phyloP scores from a whole-genome alignment of 2,329 filamentous ascomycete genomes.

The Macrophomina phaseolina region DNA sequence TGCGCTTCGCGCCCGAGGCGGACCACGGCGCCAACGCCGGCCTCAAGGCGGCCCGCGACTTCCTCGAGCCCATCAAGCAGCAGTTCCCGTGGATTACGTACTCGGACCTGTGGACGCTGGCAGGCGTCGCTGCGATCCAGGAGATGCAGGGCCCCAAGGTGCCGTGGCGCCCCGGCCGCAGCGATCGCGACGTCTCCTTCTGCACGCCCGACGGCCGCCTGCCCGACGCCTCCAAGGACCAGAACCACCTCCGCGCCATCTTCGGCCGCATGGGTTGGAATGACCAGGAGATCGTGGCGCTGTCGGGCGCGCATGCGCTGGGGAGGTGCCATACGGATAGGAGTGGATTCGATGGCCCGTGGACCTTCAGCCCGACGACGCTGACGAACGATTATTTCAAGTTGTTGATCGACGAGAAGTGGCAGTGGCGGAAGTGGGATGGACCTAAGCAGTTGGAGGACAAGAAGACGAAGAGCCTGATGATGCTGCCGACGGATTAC shows the following conservation, averaged over 20 bases:
- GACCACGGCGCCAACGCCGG: conserved; percentile 95
- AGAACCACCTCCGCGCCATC: conserved; percentile 85
- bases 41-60: conserved; percentile 83
- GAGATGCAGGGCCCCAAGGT: conserved; percentile 91
- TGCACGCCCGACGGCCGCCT: conserved; percentile 95
- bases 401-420: conserved; percentile 88
- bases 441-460: conserved; percentile 92
- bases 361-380: conserved; percentile 76
- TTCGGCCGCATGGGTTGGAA: conserved; percentile 98
- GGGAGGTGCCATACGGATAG: conserved; percentile 90
- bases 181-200: conserved; percentile 76
- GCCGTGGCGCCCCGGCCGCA: conserved; percentile 85
- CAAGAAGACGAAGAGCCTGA: conserved; percentile 81
- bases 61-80: conserved; percentile 88
- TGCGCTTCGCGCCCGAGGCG: conserved; percentile 90
- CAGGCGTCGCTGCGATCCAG: conserved; percentile 83
- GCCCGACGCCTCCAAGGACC: conserved; percentile 78
- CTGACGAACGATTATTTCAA: conserved; percentile 95
- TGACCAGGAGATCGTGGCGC: conserved; percentile 93
- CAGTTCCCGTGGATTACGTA: conserved; percentile 96
- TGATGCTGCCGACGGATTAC: conserved; percentile 97
- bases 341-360: conserved; percentile 86
- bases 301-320: conserved; percentile 80
- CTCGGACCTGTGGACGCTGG: conserved; percentile 96
- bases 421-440: conserved; percentile 88